Conservation (phyloP, 495 filamentous ascomycete species). For the Chaetomium fimeti region DNA sequence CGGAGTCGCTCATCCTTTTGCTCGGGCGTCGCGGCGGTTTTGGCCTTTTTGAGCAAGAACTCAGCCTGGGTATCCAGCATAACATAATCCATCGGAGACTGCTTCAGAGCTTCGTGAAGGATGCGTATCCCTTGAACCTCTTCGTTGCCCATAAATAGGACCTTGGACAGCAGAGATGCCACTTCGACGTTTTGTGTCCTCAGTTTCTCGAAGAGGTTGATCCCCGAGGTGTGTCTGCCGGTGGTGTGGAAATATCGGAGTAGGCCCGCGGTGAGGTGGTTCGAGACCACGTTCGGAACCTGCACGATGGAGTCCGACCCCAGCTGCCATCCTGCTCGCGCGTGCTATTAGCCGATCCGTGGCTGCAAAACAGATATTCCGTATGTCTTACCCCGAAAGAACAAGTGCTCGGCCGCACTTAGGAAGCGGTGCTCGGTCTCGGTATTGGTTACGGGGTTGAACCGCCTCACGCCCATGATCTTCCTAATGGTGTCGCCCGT, state of each 20-base stretch:
- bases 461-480: constrained; percentile 89
- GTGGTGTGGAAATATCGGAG: constrained; percentile 97
- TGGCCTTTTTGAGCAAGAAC: constrained; percentile 85
- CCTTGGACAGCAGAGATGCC: constrained; percentile 84
- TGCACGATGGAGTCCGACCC: constrained; percentile 97
- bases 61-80: constrained; percentile 89
- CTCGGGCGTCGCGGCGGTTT: constrained; percentile 46
- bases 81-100: constrained; percentile 94
- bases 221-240: constrained; percentile 89
- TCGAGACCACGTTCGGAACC: constrained; percentile 95
- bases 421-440: constrained; percentile 96
- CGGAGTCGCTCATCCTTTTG: constrained; percentile 59
- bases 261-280: constrained; percentile 86
- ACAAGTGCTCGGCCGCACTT: constrained; percentile 89
- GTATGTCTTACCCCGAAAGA: constrained; percentile 74
- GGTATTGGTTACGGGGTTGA: constrained; percentile 96
- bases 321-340: constrained; percentile 78
- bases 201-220: constrained; percentile 97
- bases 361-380: not conserved
- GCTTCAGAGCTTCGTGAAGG: constrained; percentile 80
- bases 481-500: constrained; percentile 86
- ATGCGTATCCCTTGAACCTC: constrained; percentile 90
- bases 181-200: constrained; percentile 88
- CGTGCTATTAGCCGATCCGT: not conserved
- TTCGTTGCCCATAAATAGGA: constrained; percentile 89